Conservation (phyloP, 257 asterid species). For the Pogostemon cablin region DNA sequence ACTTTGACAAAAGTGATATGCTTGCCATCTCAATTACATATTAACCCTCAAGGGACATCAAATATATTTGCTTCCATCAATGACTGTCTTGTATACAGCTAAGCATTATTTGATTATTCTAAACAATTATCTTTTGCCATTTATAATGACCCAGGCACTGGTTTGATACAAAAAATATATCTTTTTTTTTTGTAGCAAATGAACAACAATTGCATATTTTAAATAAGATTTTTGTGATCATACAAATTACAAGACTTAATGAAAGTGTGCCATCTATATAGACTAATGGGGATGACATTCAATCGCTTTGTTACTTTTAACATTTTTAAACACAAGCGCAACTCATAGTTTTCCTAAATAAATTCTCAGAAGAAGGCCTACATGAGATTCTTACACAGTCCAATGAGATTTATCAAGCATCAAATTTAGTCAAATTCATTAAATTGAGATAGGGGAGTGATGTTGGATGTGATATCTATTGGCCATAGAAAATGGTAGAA, state of each 20-base stretch:
- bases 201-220: too few relatives aligned
- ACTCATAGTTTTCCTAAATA: neutral
- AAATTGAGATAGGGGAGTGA: neutral
- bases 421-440: neutral
- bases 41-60: neutral
- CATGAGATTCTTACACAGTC: slow-evolving; percentile 23
- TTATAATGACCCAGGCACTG: neutral
- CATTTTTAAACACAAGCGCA: slow-evolving; percentile 2
- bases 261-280: neutral
- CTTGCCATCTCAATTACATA: neutral
- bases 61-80: slow-evolving; percentile 6
- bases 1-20: neutral
- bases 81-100: neutral
- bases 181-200: neutral
- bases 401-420: neutral
- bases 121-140: neutral
- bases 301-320: neutral
- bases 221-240: neutral
- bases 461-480: slow-evolving; percentile 8
- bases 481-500: slow-evolving; percentile 1
- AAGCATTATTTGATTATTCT: neutral
- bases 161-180: neutral
- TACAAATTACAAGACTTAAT: neutral
- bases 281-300: neutral
- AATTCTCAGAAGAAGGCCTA: neutral